Conservation (phyloP, 2,329 filamentous ascomycete species). For the Hymenoscyphus fraxineus region DNA sequence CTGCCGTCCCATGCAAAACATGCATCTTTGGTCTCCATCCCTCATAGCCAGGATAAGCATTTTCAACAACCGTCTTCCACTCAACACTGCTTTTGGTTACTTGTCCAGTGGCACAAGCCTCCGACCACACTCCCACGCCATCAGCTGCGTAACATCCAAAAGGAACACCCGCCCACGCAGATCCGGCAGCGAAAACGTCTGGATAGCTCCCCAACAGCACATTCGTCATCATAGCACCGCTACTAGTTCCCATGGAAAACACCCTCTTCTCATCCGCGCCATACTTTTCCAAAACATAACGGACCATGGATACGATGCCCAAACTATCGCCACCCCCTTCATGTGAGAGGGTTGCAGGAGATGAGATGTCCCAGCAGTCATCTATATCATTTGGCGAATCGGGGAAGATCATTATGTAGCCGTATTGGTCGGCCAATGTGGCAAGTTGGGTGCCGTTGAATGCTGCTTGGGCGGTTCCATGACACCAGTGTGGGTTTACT, state of each 20-base stretch:
- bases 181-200: conserved; percentile 42
- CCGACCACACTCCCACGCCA: conserved; percentile 43
- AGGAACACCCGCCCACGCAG: conserved; percentile 42
- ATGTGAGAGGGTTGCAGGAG: conserved; percentile 44
- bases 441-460: conserved; percentile 42
- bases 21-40: conserved; percentile 26
- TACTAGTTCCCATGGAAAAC: conserved; percentile 48
- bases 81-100: conserved; percentile 37
- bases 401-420: conserved; percentile 57
- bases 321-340: conserved; percentile 53
- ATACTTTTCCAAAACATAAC: conserved; percentile 48
- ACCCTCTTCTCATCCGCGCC: conserved; percentile 46
- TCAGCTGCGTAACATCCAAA: conserved; percentile 41
- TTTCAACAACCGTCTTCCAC: conserved; percentile 47
- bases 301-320: conserved; percentile 54
- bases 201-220: conserved; percentile 41
- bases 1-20: conserved; percentile 36
- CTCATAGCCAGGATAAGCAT: conserved; percentile 38
- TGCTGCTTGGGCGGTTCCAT: conserved; percentile 38
- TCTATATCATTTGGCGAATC: conserved; percentile 46
- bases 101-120: conserved; percentile 42
- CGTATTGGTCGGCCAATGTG: conserved; percentile 47
- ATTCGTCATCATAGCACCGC: conserved; percentile 48
- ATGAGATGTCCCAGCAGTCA: conserved; percentile 55
- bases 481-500: conserved; percentile 23